Base-by-base conservation (phyloP, 2,329 filamentous ascomycete species). In the Fusarium odoratissimum region DNA sequence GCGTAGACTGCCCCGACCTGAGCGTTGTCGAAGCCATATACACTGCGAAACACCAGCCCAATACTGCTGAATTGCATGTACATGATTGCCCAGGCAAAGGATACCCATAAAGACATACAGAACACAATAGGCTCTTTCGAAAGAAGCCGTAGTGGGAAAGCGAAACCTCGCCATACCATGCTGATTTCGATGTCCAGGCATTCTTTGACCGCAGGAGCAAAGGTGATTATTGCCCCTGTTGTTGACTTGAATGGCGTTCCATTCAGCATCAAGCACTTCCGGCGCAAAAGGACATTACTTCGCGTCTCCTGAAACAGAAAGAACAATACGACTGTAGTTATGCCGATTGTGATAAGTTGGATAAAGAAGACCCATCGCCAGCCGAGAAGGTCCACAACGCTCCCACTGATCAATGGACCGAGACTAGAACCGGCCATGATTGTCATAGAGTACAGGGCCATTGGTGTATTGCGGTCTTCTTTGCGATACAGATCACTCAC, bases 351-450 rank as follows among this genome's bases (percentile, higher is more conserved):
- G 30, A 93, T 92, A 21, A 89, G 84, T 71, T 93, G 91, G 3
- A 91, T 79, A 76, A 90, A 92, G 78, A 92, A 92, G 8, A 92
- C 87, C 91, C 91, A 93, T 33, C 90, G 83, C 89, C 90, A 92
- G 3, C 82, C 84, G 0, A 85, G 83, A 52, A 88, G 84, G 17
- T 90, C 84, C 0, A 89, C 88, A 33, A 93, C 86, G 54, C 86
- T 86, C 5, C 90, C 89, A 30, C 85, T 87, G 2, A 91, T 77
- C 10, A 92, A 67, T 1, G 91, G 91, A 0, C 91, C 91, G 2
- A 91, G 78, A 0, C 91, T 91, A 1, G 90, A 91, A 1, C 91
- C 91, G 19, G 89, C 85, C 8, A 93, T 82, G 1, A 90, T 90
- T 11, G 85, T 84, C 1, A 87, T 87, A 0, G 89, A 88, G 78